Percentiles rank a stretch among this genome's conserved stretches.
phyloP scores from a whole-genome alignment of 116 monocot species.

The Trichopus zeylanicus region DNA sequence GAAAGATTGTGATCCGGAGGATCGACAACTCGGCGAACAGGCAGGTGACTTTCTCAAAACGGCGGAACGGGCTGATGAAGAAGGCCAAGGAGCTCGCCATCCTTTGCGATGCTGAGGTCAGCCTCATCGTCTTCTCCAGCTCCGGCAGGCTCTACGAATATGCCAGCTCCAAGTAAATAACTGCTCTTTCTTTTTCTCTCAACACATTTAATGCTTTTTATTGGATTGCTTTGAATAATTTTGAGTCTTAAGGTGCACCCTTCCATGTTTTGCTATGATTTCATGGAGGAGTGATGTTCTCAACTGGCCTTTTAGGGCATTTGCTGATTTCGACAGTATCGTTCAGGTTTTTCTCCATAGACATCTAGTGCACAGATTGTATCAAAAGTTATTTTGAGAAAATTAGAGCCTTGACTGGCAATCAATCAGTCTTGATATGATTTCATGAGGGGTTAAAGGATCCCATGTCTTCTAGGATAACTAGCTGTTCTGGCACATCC shows the following conservation, averaged over 20 bases:
- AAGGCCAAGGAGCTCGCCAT: slow-evolving; percentile 1
- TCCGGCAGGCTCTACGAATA: background rate
- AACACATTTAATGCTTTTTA: background rate
- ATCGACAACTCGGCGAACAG: background rate
- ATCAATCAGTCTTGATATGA: too few relatives aligned
- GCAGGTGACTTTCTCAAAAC: slow-evolving; percentile 4
- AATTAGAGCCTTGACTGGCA: too few relatives aligned
- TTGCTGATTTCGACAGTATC: too few relatives aligned
- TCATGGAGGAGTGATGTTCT: too few relatives aligned
- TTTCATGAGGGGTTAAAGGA: too few relatives aligned
- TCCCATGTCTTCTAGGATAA: too few relatives aligned
- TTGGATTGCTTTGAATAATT: background rate
- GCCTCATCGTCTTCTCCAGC: slow-evolving; percentile 6
- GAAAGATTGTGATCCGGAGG: slow-evolving; percentile 4
- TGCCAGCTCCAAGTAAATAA: background rate
- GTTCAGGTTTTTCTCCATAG: too few relatives aligned
- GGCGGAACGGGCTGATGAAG: slow-evolving; percentile 5
- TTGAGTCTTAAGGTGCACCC: background rate
- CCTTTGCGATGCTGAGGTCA: slow-evolving; percentile 1
- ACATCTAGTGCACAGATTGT: too few relatives aligned
- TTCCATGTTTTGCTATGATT: background rate
- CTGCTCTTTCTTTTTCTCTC: background rate
- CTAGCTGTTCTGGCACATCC: too few relatives aligned
- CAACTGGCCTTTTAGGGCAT: too few relatives aligned
- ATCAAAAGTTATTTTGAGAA: too few relatives aligned